phyloP scores from a whole-genome alignment of 2,329 filamentous ascomycete species.

The Penicillium rolfsii region DNA sequence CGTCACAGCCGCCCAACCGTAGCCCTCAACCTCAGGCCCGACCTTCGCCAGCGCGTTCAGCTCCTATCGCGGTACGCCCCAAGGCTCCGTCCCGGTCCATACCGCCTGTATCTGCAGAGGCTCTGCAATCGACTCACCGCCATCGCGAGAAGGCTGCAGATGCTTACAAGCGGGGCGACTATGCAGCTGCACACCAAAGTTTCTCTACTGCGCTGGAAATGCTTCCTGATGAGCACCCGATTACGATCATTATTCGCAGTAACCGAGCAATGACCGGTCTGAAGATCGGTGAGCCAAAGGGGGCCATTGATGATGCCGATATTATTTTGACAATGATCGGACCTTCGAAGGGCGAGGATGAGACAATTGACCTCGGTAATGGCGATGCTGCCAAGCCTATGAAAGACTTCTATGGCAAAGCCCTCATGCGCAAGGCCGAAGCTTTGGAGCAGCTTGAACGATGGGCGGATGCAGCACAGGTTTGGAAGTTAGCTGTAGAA shows the following conservation, averaged over 20 bases:
- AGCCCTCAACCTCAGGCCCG: conserved; percentile 40
- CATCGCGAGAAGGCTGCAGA: conserved; percentile 80
- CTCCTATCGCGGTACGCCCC: conserved; percentile 51
- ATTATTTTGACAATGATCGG: conserved; percentile 80
- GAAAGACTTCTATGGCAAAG: conserved; percentile 92
- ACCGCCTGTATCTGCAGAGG: conserved; percentile 69
- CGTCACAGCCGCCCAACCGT: conserved; percentile 37
- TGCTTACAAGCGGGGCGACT: conserved; percentile 94
- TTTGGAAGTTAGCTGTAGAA: conserved; percentile 84
- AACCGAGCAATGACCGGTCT: conserved; percentile 89
- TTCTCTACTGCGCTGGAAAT: conserved; percentile 77
- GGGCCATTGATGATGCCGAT: conserved; percentile 83
- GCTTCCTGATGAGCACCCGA: conserved; percentile 76
- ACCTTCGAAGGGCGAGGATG: conserved; percentile 73
- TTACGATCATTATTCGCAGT: conserved; percentile 84
- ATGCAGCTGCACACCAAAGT: conserved; percentile 77
- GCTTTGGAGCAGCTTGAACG: conserved; percentile 94
- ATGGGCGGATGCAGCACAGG: conserved; percentile 78
- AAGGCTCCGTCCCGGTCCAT: conserved; percentile 54
- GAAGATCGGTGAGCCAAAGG: conserved; percentile 89
- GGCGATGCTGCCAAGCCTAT: conserved; percentile 76
- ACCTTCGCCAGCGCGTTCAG: conserved; percentile 48
- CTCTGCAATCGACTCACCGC: conserved; percentile 73
- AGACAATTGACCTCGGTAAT: conserved; percentile 71
- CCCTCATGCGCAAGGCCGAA: conserved; percentile 91